Base-by-base conservation (phyloP, 176 grass and related monocot species). In the Rhynchospora pubera region DNA sequence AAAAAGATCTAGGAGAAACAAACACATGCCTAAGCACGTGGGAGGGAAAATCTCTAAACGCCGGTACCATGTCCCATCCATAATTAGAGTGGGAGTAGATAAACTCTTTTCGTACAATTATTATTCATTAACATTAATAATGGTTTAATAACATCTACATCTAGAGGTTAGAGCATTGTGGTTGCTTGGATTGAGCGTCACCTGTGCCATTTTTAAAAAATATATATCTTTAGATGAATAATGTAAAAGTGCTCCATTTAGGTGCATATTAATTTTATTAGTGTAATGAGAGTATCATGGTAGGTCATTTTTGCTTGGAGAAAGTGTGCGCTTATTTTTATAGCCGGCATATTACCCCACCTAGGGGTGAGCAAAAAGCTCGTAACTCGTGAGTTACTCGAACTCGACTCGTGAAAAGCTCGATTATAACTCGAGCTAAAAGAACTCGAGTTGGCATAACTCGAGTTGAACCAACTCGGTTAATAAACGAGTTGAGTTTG, bases 281-380 rank as follows among this genome's bases (percentile, higher is more conserved):
- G 24, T 34, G 62, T 65, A 32, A 14, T 13, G 50, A 52, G 9
- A 2, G 69, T 47, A 22, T 47, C 42, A 72, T 80, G 55, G 22
- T 4, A 78, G 12, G 43, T 80, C 32, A 32, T n/a, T 64, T 60
- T 63, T 80, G 78, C 78, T 80, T 80, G 14, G 59, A 13, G 78
- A 58, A 80, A 62, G 78, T 7, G 57, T 62, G 56, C 77, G 3
- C 30, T 60, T 62, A 59, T 60, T 80, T 80, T 19, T 80, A 32
- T 6, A 57, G 18, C 0, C 32, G 15, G 2, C 21, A 43, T 79
- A 59, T 39, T n/a, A n/a, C n/a, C n/a, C n/a, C n/a, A n/a, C n/a
- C n/a, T n/a, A n/a, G n/a, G n/a, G n/a, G n/a, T n/a, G n/a, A n/a
- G n/a, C n/a, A n/a, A n/a, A n/a, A n/a, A n/a, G n/a, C n/a, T n/a